phyloP scores from a whole-genome alignment of 1,284 basidiomycete genomes.

The Xerocomus subilludens region DNA sequence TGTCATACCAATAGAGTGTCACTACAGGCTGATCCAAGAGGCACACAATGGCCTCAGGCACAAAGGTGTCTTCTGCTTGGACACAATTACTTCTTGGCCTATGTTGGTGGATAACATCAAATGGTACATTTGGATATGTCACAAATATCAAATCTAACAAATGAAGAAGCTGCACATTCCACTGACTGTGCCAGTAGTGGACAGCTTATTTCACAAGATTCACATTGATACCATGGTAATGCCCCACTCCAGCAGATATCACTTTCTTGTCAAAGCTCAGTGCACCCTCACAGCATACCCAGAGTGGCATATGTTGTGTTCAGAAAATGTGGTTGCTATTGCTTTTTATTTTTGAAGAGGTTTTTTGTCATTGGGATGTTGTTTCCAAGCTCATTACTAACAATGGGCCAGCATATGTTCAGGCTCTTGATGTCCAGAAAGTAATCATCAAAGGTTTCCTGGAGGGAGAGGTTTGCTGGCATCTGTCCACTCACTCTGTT shows the following conservation, averaged over 20 bases:
- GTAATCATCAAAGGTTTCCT: too few relatives aligned
- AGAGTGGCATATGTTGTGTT: constrained; percentile 40
- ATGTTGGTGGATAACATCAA: too few relatives aligned
- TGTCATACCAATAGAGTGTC: neutral
- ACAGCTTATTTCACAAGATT: neutral
- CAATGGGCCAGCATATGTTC: too few relatives aligned
- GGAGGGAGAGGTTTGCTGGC: too few relatives aligned
- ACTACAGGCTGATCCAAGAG: constrained; percentile 32
- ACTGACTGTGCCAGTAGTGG: too few relatives aligned
- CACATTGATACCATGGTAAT: neutral
- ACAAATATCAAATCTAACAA: neutral
- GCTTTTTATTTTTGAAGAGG: constrained; percentile 21
- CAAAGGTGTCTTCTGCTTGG: constrained; percentile 44
- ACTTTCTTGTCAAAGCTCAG: neutral
- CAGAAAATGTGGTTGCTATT: too few relatives aligned
- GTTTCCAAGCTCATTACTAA: constrained; percentile 25
- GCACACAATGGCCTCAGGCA: constrained; percentile 50
- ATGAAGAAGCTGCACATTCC: too few relatives aligned
- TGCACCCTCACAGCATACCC: constrained; percentile 28
- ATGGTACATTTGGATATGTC: constrained; percentile 39
- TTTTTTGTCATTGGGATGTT: constrained; percentile 22
- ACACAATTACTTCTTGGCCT: too few relatives aligned
- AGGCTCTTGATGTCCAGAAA: too few relatives aligned
- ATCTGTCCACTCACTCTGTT: too few relatives aligned
- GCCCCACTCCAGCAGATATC: too few relatives aligned